Base-by-base conservation (phyloP, 257 asterid species). In the Fraxinus anomala region DNA sequence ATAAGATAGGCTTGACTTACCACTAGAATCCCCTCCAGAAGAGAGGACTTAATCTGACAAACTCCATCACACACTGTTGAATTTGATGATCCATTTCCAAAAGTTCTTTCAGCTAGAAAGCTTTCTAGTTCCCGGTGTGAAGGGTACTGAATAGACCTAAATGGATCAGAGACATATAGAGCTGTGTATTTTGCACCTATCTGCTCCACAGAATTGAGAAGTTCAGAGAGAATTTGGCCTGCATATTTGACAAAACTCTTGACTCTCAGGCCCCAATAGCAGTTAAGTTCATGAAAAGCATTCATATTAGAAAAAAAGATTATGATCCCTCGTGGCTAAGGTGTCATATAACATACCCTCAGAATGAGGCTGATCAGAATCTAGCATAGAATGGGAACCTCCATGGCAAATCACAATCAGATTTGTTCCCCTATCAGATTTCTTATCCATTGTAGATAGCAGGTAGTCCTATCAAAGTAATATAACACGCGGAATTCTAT, bases 11-110 rank as follows among this genome's bases (percentile, higher is more conserved):
- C 34, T 54, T 5, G 11, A 83, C 97, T 85, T 89, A 96, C 99
- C 87, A 96, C 99, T 21, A 96, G 76, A 36, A 96, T 42, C 74
- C 98, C 96, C 88, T 96, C 99, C 88, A 96, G 83, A 54, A 96
- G 92, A 69, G 98, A 88, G 67, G 99, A 87, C 88, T 96, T 96
- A 68, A 91, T 90, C 86, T 83, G 90, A 93, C 99, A 96, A 83
- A 96, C 90, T 87, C 83, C 97, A 81, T 96, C 99, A 85, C 99
- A 96, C 74, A 31, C 49, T 31, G 86, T 85, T 80, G 92, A 76
- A 67, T 81, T 84, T 33, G 80, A 74, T 68, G 96, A 83, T 72
- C 30, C 83, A 76, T 86, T 90, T 79, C 88, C 94, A 28, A 74
- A 6, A 30, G 85, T 65, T 40, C 92, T 90, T 93, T 96, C 98